These are phyloP conservation scores for Plantago elongata DNA, from an alignment of 257 asterid species.

Conservation along the genomic window DNA sequence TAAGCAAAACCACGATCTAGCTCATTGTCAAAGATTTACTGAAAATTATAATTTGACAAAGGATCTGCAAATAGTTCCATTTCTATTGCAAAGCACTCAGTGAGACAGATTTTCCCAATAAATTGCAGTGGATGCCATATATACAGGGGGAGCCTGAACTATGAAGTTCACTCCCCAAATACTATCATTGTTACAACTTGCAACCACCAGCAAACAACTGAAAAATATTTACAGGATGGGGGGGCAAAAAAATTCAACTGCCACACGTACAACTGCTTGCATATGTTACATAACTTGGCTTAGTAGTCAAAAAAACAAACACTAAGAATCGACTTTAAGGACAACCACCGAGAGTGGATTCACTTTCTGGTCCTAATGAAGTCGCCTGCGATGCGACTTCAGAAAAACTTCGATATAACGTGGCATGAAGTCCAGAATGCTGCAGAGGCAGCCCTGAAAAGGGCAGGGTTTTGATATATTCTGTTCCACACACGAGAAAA, in stretches of 20 bases:
- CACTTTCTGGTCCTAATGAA: conserved; percentile 7
- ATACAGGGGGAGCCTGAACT: background rate
- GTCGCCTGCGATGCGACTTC: conserved; percentile 22
- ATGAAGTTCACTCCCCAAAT: background rate
- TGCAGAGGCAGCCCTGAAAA: conserved; percentile 71
- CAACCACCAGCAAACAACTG: background rate
- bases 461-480: conserved; percentile 91
- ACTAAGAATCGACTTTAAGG: conserved; percentile 7
- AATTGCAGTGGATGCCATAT: background rate
- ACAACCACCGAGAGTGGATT: conserved; percentile 16
- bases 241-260: conserved; percentile 1
- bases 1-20: no score
- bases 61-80: no score
- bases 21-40: no score
- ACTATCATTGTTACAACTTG: background rate
- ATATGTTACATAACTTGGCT: conserved; percentile 22
- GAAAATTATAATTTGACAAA: no score
- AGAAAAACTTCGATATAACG: conserved; percentile 83
- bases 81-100: no score
- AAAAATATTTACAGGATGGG: conserved; percentile 13
- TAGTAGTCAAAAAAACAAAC: background rate
- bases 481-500: conserved; percentile 31
- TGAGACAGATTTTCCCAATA: background rate
- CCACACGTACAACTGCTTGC: conserved; percentile 9
- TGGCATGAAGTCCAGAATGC: conserved; percentile 93